Evolutionary conservation across 257 asterid species (phyloP), one percentile per base, ranked within the genome.

Genomic region (Marsdenia floribunda): DNA sequence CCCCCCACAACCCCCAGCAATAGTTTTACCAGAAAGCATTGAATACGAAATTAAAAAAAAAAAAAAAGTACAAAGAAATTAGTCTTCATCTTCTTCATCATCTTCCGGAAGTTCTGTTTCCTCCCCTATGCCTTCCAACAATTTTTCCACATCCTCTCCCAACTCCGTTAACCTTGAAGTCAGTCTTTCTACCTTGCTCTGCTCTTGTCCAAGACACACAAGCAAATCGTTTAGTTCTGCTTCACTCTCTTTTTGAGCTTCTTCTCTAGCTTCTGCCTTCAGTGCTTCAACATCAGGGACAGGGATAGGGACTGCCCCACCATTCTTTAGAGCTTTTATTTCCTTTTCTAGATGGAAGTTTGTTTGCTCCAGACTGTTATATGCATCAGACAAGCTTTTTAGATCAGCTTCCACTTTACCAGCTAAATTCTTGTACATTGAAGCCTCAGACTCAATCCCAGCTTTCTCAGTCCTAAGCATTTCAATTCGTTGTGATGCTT

Each of bases 171-270:
- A 77, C 79, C 87, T 88, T 54, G 81, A 83, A 63, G 92, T 83
- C 13, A 94, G 97, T 82, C 77, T 92, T 82, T 94, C 97, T 77
- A 88, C 98, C 84, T 88, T 94, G 83, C 93, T 94, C 83, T 94
- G 99, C 71, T 94, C 99, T 83, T 94, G 99, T 74, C 99, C 99
- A 3, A 94, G 96, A 70, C 99, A 94, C 57, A 94, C 99, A 0
- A 94, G 86, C 88, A 94, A 85, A 80, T 94, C 98, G 7, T 79
- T 87, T 77, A 92, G 76, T 69, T 94, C 99, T 46, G 85, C 91
- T 83, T 94, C 99, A 54, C 98, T 92, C 82, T 92, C 96, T 85
- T 82, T 89, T 57, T 79, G 87, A 66, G 97, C 99, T 85, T 90
- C 97, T 81, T 90, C 97, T 74, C 91, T 82, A 8, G 98, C 97